Base-by-base conservation (phyloP, 768 basidiomycete genomes). In the Gymnopilus junonius region DNA sequence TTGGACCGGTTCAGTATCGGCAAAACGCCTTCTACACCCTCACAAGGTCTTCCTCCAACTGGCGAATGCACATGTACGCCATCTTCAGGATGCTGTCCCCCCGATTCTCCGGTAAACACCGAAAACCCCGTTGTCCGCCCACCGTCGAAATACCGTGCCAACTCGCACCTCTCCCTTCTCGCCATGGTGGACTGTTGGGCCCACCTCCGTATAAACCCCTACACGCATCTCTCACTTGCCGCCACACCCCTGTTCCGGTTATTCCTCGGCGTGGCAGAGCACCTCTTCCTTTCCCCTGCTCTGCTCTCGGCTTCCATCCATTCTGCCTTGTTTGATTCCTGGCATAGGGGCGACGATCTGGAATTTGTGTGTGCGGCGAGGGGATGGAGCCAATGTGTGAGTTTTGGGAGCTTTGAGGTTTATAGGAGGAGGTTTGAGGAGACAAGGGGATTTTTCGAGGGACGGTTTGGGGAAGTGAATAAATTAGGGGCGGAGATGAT, bases 121-220 rank as follows among this genome's bases (percentile, higher is more conserved):
- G 46, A 55, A 7, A 29, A 27, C 11, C 15, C 40, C 23, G 40
- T 55, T 14, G 71, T 48, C 70, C 65, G 65, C 88, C 67, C 89
- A 84, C 50, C 77, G 45, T 2, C 74, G 66, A 59, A 75, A 66
- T 82, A 83, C 63, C 78, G 83, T 8, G 85, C 86, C 8, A 98
- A 99, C 73, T 96, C 94, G 1, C 97, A 99, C 74, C 87, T 99
- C 59, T 90, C 94, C 8, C 83, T 99, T 8, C 86, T 99, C 51
- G 95, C 96, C 15, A 99, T 99, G 95, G 97, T 98, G 20, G 97
- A 99, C 76, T 96, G 93, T 70, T 99, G 97, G 97, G 91, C 93
- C 8, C 85, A 86, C 55, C 86, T 99, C 55, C 79, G 82, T 0
- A 95, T 97, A 71, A 86, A 92, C 58, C 97, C 97, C 0, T 97